phyloP scores from a whole-genome alignment of 176 grass and related monocot species.

The Lolium perenne region DNA sequence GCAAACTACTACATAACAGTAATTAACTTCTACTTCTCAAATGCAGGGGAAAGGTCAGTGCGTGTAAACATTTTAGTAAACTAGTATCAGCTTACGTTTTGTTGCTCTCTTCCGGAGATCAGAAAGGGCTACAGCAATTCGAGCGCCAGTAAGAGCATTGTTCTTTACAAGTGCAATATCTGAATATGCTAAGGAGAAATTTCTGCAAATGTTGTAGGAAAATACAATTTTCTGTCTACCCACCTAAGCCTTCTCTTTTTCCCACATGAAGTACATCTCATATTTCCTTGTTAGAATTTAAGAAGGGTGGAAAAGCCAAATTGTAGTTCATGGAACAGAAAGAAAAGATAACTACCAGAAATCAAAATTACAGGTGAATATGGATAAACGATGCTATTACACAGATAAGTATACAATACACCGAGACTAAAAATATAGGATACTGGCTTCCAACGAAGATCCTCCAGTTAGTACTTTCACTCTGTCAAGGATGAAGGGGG shows the following conservation, averaged over 20 bases:
- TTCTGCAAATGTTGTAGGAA: background rate
- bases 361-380: background rate
- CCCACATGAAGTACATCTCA: background rate
- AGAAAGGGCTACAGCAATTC: conserved; percentile 76
- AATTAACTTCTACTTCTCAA: background rate
- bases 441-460: conserved; percentile 79
- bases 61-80: background rate
- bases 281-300: conserved; percentile 11
- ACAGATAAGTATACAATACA: background rate
- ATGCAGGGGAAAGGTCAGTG: background rate
- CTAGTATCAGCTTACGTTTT: conserved; percentile 39
- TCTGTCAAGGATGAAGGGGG: conserved; percentile 85
- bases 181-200: conserved; percentile 60
- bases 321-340: background rate
- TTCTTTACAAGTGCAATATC: conserved; percentile 98
- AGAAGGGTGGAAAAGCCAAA: background rate
- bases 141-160: conserved; percentile 79
- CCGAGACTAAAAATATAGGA: conserved; percentile 53
- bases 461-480: conserved; percentile 88
- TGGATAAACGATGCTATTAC: background rate
- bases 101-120: conserved; percentile 48
- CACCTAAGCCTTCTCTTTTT: background rate
- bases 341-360: background rate
- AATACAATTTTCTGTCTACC: background rate
- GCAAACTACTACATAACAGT: background rate